Evolutionary conservation across 768 basidiomycete species (phyloP), one percentile per base, ranked within the genome.

Genomic region (Mycena olivaceomarginata): DNA sequence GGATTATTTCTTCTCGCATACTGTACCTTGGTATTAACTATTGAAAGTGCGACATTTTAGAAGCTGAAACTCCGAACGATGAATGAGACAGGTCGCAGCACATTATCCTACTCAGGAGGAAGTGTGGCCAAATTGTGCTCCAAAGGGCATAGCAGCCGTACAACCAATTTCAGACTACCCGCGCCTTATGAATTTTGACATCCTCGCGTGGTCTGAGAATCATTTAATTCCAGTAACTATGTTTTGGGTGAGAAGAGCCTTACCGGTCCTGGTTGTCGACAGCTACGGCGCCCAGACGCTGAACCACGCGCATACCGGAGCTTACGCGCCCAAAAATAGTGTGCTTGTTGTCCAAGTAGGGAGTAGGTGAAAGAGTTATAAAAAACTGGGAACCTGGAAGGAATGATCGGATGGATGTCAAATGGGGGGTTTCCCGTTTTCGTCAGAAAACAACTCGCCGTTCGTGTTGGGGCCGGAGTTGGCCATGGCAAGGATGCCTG

Each of bases 381-480:
- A 99, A 98, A 87, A 99, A 99, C 84, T 99, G 98, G 20, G 97
- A 98, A 25, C 97, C 97, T 96, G 68, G 25, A 65, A 83, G 82
- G 82, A 76, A 18, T 82, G 82, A 16, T 16, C 31, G 31, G 31
- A 31, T 31, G 31, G 31, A 43, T 41, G 67, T 73, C 62, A 48
- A 20, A 71, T 69, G 18, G 62, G 8, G 8, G 5, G 31, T 2
- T 7, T 57, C 22, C 56, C 40, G 13, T 8, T 25, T 10, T 60
- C 13, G 22, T 22, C 16, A 64, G 62, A 40, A 79, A 31, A 31
- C 20, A 43, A 71, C 20, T 70, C 70, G 92, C 96, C 94, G 81
- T 97, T 97, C 37, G 94, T 95, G 83, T 97, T 96, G n/a, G 95
- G 95, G 13, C 98, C 98, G 60, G 98, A 96, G 86, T 99, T 99